Conservation (phyloP, 1,284 basidiomycete genomes). For the Marasmius fiardii region DNA sequence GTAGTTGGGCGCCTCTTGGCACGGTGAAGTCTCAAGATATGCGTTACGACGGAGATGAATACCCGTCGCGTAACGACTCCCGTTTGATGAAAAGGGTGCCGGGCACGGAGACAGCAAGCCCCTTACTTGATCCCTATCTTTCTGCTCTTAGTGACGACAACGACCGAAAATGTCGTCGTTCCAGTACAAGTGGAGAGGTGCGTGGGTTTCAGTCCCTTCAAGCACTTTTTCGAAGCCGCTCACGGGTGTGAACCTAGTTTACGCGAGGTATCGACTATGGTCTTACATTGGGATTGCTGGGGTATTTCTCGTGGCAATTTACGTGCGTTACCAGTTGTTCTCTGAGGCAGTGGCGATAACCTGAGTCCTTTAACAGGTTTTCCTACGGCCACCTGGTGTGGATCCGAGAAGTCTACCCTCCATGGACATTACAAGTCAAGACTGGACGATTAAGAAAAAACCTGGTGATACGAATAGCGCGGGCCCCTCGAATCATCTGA, state of each 20-base stretch:
- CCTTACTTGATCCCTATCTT: too few species aligned
- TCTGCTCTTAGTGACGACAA: too few species aligned
- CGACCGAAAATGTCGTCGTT: neutral
- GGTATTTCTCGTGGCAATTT: neutral
- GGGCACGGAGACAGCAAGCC: too few species aligned
- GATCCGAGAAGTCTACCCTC: neutral
- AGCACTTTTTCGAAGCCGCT: neutral
- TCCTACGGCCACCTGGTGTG: neutral
- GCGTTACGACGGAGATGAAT: too few species aligned
- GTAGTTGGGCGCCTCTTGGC: too few species aligned
- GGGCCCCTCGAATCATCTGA: neutral
- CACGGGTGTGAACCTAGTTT: neutral
- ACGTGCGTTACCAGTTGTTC: neutral
- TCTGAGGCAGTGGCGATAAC: neutral
- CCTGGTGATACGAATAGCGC: too few species aligned
- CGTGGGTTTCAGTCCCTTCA: neutral
- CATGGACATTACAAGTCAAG: neutral
- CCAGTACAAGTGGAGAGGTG: neutral
- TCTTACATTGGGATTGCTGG: neutral
- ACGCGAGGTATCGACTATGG: neutral
- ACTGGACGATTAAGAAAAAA: too few species aligned
- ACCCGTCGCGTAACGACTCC: too few species aligned
- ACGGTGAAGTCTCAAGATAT: too few species aligned
- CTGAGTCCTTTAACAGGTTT: neutral
- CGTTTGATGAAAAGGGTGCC: too few species aligned